Evolutionary conservation across 164 flowering plant species (phyloP).

Genomic region (Magnolia officinalis): DNA sequence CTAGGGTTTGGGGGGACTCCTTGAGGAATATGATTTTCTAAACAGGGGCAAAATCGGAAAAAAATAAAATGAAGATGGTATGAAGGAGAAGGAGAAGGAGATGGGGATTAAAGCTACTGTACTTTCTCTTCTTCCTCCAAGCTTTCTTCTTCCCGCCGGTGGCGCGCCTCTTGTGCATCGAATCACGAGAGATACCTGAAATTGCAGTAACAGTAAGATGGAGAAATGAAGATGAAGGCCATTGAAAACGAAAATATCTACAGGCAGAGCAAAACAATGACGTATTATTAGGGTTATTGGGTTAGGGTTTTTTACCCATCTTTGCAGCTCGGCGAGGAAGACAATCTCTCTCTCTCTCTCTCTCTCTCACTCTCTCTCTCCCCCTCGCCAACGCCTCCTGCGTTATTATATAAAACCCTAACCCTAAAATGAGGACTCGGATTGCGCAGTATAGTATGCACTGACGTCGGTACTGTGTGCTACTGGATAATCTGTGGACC

Average conservation of each 20-base stretch:
- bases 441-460: too few relatives aligned
- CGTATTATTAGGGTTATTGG: neutral
- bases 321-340: neutral
- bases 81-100: neutral
- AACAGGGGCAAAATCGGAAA: neutral
- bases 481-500: too few relatives aligned
- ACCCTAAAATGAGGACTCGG: too few relatives aligned
- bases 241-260: neutral
- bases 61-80: neutral
- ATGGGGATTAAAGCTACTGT: neutral
- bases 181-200: constrained; percentile 12
- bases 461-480: too few relatives aligned
- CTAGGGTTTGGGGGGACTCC: neutral
- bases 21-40: neutral
- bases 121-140: constrained; percentile 14
- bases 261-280: neutral
- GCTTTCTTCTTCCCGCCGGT: constrained; percentile 10
- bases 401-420: too few relatives aligned
- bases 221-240: neutral
- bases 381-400: neutral
- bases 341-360: neutral
- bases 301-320: neutral
- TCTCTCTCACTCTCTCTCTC: neutral
- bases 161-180: constrained; percentile 14
- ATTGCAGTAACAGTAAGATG: neutral